phyloP scores from a whole-genome alignment of 2,329 filamentous ascomycete species.

The Periconia macrospinosa region DNA sequence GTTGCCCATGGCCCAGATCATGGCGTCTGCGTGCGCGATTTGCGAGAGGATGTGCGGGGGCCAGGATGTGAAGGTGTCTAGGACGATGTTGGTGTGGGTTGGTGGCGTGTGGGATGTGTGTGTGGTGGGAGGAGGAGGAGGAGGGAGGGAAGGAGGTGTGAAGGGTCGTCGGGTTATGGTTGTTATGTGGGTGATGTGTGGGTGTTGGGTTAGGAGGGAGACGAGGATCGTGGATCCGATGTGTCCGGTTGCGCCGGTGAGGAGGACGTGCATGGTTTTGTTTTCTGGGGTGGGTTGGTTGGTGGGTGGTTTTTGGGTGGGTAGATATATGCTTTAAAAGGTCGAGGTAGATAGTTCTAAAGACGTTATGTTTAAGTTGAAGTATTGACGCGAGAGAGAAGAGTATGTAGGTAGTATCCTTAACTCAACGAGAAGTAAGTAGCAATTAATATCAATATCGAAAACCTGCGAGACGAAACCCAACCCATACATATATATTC shows the following conservation, averaged over 20 bases:
- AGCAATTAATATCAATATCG: too few relatives aligned
- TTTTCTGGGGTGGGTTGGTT: not conserved
- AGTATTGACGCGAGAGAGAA: too few relatives aligned
- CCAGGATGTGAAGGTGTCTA: constrained; percentile 12
- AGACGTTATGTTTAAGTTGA: too few relatives aligned
- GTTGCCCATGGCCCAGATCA: constrained; percentile 25
- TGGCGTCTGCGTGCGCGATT: constrained; percentile 17
- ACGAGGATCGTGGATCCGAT: constrained; percentile 18
- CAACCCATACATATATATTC: too few relatives aligned
- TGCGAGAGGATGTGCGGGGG: not conserved
- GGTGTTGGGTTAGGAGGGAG: constrained; percentile 9
- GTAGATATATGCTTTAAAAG: too few relatives aligned
- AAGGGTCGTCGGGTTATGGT: constrained; percentile 14
- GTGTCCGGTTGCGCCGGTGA: constrained; percentile 20
- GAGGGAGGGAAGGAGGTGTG: not conserved
- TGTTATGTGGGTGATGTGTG: constrained; percentile 16
- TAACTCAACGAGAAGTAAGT: too few relatives aligned
- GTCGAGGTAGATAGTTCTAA: too few relatives aligned
- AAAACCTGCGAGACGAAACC: too few relatives aligned
- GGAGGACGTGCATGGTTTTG: constrained; percentile 20
- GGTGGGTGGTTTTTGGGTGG: not conserved
- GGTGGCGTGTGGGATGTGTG: not conserved
- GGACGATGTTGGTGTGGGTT: constrained; percentile 17
- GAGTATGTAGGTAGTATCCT: too few relatives aligned
- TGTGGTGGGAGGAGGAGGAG: constrained; percentile 5